Evolutionary conservation across 495 filamentous ascomycete genomes (phyloP).

Genomic region (Podospora tetraspora): DNA sequence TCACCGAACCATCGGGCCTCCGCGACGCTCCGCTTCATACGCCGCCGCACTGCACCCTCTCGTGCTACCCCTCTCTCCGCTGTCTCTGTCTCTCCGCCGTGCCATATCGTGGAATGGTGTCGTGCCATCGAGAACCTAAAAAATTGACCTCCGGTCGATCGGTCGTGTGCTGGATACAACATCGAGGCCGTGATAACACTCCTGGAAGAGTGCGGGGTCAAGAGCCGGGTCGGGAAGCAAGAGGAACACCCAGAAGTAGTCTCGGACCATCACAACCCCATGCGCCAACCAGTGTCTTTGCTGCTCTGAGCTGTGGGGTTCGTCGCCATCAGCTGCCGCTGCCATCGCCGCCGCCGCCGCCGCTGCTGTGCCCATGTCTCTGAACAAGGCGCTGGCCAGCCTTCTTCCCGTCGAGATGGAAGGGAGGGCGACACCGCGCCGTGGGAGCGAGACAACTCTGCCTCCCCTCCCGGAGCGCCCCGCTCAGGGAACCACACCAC

Average conservation of each 20-base stretch:
- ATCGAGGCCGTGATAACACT: neutral
- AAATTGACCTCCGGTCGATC: neutral
- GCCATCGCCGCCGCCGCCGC: neutral
- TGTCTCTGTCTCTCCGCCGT: neutral
- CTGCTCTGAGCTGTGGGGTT: neutral
- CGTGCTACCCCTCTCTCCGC: neutral
- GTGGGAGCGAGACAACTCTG: neutral
- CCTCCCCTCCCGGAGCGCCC: slow-evolving; percentile 24
- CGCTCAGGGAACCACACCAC: slow-evolving; percentile 14
- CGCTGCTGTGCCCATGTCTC: slow-evolving; percentile 14
- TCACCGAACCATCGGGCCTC: neutral
- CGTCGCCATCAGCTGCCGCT: neutral
- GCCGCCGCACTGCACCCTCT: neutral
- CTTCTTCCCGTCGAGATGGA: slow-evolving; percentile 26
- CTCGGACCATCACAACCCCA: neutral
- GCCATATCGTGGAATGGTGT: slow-evolving; percentile 1
- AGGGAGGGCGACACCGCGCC: slow-evolving; percentile 12
- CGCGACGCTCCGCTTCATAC: neutral
- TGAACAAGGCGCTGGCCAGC: slow-evolving; percentile 15
- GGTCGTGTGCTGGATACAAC: neutral
- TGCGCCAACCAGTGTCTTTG: neutral
- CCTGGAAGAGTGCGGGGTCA: neutral
- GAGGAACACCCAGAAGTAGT: neutral
- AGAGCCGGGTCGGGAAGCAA: neutral
- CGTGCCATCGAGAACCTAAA: neutral